Evolutionary conservation across 2,329 filamentous ascomycete species (phyloP), one percentile per base, ranked within the genome.

Genomic region (Paraconiothyrium brasiliense): DNA sequence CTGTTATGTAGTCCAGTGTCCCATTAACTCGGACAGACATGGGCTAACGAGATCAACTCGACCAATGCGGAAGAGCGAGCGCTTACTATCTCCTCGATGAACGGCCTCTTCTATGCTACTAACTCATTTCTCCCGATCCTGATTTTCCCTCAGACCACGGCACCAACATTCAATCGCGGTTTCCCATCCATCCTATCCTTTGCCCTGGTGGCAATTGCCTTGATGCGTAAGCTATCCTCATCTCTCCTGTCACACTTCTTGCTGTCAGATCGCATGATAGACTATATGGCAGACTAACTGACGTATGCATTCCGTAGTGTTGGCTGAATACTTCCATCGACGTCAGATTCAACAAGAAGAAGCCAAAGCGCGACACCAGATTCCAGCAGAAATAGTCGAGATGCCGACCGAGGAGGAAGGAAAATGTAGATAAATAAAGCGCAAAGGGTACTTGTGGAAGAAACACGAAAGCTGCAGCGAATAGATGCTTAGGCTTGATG

Each of bases 331-430:
- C n/a, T 11, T 47, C 44, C 44, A 47, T 47, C 44, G 22, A 27
- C 44, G 44, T 11, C 11, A 47, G 44, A 27, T 47, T n/a, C 44
- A 20, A 47, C 44, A 47, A 47, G 44, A 47, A 27, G 44, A 13
- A 47, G 44, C n/a, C 9, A 47, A 47, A 27, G 20, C 24, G 9
- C 20, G 22, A 9, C 7, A 47, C 10, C 22, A 27, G 8, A 27
- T 47, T 47, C 44, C 44, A 27, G 13, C 44, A 16, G 44, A 47
- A 47, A 9, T 37, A 37, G 35, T 37, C 1, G 35, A 37, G 13
- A 37, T 7, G 35, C 13, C 35, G 2, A 37, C 35, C 2, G 8
- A 1, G 13, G 35, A 37, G 13, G 35, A 37, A 37, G 9, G 3
- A 3, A 37, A 37, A 37, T 1, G 3, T 1, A 37, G 11, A 9